Conservation (phyloP, 2,329 filamentous ascomycete genomes). For the Colletotrichum filicis region DNA sequence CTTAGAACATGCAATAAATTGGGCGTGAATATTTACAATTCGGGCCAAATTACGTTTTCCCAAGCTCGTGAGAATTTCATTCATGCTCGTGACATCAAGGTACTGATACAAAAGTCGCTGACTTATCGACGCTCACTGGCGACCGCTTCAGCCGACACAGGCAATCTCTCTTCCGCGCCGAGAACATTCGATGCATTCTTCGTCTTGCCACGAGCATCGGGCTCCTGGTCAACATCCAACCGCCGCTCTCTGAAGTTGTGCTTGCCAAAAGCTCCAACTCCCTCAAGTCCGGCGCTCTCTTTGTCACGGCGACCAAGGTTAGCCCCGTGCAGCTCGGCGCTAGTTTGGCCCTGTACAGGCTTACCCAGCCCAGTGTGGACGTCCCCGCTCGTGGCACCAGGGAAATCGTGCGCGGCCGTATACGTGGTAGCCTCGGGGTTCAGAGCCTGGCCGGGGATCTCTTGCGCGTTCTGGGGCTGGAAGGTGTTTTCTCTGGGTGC, state of each 20-base stretch:
- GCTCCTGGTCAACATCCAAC: constrained; percentile 44
- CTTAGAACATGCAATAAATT: not conserved
- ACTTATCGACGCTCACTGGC: constrained; percentile 36
- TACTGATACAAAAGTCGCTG: constrained; percentile 10
- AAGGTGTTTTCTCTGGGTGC: constrained; percentile 62
- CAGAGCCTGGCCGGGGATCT: constrained; percentile 49
- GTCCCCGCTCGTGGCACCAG: constrained; percentile 56
- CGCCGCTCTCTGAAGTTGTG: constrained; percentile 44
- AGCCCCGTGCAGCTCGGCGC: constrained; percentile 52
- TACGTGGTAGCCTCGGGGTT: constrained; percentile 40
- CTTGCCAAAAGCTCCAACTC: constrained; percentile 46
- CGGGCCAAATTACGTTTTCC: not conserved
- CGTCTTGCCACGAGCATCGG: constrained; percentile 38
- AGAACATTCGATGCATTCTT: constrained; percentile 37
- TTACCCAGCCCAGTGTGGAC: constrained; percentile 57
- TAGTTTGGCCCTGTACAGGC: constrained; percentile 55
- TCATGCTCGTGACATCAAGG: not conserved
- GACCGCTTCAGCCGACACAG: constrained; percentile 40
- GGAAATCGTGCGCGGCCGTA: constrained; percentile 49
- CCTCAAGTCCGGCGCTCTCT: constrained; percentile 51
- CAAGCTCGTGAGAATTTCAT: not conserved
- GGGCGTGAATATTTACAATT: not conserved
- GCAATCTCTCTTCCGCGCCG: constrained; percentile 40
- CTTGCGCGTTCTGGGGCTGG: constrained; percentile 49
- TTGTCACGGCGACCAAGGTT: constrained; percentile 44